Evolutionary conservation across 2,329 filamentous ascomycete genomes (phyloP).

Genomic region (Hymenoscyphus linearis): DNA sequence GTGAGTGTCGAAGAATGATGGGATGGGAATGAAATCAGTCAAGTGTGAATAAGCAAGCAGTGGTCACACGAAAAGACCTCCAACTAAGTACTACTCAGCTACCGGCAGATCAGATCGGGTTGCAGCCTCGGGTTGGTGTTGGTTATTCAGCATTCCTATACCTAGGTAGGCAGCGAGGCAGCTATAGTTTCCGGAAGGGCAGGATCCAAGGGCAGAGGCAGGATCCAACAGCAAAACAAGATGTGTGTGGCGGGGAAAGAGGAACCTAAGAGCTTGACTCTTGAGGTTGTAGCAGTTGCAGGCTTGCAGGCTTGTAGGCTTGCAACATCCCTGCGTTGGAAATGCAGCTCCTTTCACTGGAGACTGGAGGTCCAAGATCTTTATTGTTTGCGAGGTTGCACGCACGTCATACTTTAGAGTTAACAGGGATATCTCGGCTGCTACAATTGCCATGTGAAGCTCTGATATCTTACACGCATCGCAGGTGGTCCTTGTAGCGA

Average conservation of each 20-base stretch:
- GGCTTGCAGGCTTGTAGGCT: no score
- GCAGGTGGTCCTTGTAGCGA: no score
- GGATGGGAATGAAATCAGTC: background rate
- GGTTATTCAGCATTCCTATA: constrained; percentile 5
- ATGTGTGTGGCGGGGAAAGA: background rate
- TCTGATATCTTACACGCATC: no score
- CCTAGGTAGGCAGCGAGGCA: no score
- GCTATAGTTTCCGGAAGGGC: background rate
- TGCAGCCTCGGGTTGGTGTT: background rate
- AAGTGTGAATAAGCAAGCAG: background rate
- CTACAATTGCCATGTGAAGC: background rate
- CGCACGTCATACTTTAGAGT: background rate
- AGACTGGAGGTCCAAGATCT: no score
- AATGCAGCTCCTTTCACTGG: no score
- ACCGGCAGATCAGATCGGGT: no score
- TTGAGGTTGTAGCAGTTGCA: no score
- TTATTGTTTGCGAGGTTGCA: no score
- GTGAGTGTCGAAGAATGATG: background rate
- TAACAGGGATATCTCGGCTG: background rate
- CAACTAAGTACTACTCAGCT: background rate
- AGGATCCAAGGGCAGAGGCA: background rate
- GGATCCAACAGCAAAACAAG: background rate
- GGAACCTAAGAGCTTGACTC: no score
- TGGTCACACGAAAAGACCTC: background rate
- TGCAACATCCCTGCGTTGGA: no score